Conservation (phyloP, 2,329 filamentous ascomycete genomes). For the Thelonectria olida region DNA sequence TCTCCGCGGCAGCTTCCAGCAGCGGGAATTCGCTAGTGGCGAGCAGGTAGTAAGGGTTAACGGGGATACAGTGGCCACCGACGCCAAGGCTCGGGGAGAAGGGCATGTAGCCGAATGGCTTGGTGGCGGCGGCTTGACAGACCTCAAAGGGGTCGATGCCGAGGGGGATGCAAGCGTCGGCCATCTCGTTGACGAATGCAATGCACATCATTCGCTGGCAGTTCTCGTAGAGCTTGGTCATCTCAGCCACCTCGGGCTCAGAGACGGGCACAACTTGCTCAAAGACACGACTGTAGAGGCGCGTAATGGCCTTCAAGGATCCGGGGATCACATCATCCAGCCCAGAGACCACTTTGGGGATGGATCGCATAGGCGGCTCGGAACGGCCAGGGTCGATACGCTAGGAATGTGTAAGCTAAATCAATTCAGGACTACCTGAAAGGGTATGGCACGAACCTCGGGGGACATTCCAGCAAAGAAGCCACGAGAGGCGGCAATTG, state of each 20-base stretch:
- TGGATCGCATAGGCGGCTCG: constrained; percentile 49
- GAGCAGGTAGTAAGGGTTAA: constrained; percentile 63
- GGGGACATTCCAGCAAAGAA: constrained; percentile 60
- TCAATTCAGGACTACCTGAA: not conserved
- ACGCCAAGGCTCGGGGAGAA: constrained; percentile 58
- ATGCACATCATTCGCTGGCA: constrained; percentile 64
- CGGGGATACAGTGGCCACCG: constrained; percentile 64
- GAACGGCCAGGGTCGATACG: constrained; percentile 60
- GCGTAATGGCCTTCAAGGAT: constrained; percentile 53
- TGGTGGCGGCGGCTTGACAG: constrained; percentile 55
- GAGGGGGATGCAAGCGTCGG: constrained; percentile 55
- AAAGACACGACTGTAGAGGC: constrained; percentile 56
- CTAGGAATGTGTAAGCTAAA: constrained; percentile 34
- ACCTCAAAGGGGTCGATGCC: constrained; percentile 61
- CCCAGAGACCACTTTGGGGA: constrained; percentile 63
- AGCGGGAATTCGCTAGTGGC: constrained; percentile 57
- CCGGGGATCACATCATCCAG: constrained; percentile 55
- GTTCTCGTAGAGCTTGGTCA: constrained; percentile 66
- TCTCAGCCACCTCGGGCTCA: constrained; percentile 62
- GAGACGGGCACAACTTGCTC: constrained; percentile 56
- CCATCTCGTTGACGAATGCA: constrained; percentile 64
- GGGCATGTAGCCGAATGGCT: constrained; percentile 61
- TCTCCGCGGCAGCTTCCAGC: constrained; percentile 3
- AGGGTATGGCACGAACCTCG: constrained; percentile 28
- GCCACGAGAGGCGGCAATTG: constrained; percentile 49